Evolutionary conservation across 805 yeast species (phyloP), one percentile per base, ranked within the genome.

Genomic region (Ogataea degrootiae): DNA sequence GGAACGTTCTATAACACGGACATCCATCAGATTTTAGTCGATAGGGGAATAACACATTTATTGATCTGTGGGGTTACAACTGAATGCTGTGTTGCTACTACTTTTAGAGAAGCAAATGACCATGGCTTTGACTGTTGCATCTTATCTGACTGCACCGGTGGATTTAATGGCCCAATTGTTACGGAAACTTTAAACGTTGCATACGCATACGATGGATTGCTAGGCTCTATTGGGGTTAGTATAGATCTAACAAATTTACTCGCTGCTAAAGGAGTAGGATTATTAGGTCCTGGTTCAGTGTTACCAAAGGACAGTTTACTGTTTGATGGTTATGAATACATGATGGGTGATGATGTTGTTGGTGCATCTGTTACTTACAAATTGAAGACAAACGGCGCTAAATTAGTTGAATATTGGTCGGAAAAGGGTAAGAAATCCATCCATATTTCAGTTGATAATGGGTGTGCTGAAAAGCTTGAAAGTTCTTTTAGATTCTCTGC

Each of bases 31-130:
- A 43, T 54, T 8, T 52, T 64, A 17, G 62, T 58, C 4, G 50
- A 63, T 2, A 45, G 61, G 17, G 67, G 67, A 3, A 45, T 64
- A 9, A 62, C 66, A 6, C 65, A 61, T 42, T 36, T 64, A 21
- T 34, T 64, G 19, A 46, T 64, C 15, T 50, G 60, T 33, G 68
- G 68, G 8, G 67, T 64, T n/a, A 64, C 68, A 11, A 61, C 68
- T 1, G 68, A 64, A 49, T 63, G 67, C 49, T 64, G 68, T 46
- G 68, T 64, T 2, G 58, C 67, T 12, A 58, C 66, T 6, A 64
- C 68, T 6, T 62, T 62, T 48, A 49, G 67, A 21, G 67, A 63
- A 39, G 68, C 64, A 5, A 64, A 63, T 44, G 68, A 64, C 48
- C 59, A 61, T 22, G 68, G 68, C 4, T 64, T 62, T 48, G 65